These are phyloP conservation scores for Dendrobium catenatum DNA, from an alignment of 106 monocot genomes.

Conservation along the genomic window DNA sequence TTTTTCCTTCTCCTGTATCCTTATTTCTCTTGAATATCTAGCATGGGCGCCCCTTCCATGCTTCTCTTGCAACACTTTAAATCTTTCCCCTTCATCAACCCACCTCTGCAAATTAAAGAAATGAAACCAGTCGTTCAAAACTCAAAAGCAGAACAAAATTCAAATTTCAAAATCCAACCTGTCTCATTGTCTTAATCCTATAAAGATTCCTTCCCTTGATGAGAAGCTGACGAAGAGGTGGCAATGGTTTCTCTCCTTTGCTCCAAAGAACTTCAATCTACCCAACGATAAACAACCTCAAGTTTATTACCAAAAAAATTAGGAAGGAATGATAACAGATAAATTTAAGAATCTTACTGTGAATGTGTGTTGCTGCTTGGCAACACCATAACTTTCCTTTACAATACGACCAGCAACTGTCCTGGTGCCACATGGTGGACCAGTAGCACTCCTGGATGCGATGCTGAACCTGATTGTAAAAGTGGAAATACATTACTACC, in stretches of 20 bases:
- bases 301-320: neutral
- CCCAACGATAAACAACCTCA: neutral
- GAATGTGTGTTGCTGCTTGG: constrained; percentile 93
- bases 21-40: constrained; percentile 43
- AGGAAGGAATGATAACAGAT: neutral
- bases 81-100: constrained; percentile 64
- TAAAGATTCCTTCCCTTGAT: constrained; percentile 91
- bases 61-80: constrained; percentile 63
- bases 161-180: constrained; percentile 32
- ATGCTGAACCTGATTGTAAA: constrained; percentile 30
- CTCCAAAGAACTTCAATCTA: constrained; percentile 91
- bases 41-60: constrained; percentile 62
- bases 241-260: constrained; percentile 63
- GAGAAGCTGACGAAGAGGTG: constrained; percentile 72
- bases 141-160: neutral
- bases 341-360: constrained; percentile 38
- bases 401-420: constrained; percentile 67
- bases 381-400: constrained; percentile 84
- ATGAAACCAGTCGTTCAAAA: neutral
- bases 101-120: constrained; percentile 44
- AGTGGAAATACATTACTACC: neutral
- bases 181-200: constrained; percentile 70
- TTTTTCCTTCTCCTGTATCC: constrained; percentile 64
- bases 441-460: constrained; percentile 63
- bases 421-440: constrained; percentile 54